Conservation (phyloP, 164 flowering plant genomes). For the Paratinospora sagittata region DNA sequence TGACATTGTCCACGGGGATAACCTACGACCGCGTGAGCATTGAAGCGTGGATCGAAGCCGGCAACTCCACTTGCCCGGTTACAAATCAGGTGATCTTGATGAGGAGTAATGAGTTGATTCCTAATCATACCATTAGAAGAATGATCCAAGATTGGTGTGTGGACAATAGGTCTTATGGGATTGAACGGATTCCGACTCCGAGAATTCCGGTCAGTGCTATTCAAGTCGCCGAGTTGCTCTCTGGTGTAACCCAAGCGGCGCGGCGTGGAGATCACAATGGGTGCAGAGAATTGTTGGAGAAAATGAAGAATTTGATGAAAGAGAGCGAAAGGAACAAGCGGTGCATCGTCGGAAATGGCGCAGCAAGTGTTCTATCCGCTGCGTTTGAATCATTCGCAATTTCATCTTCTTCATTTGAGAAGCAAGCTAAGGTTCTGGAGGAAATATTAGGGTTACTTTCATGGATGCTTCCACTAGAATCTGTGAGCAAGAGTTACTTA, state of each 20-base stretch:
- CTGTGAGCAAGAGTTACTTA: constrained; percentile 27
- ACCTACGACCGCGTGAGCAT: constrained; percentile 78
- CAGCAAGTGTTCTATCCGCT: constrained; percentile 25
- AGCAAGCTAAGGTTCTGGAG: constrained; percentile 28
- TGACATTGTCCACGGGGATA: constrained; percentile 68
- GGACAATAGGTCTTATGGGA: constrained; percentile 42
- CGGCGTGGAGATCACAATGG: constrained; percentile 14
- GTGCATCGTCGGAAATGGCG: constrained; percentile 35
- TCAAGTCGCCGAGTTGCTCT: constrained; percentile 37
- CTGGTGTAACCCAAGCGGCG: constrained; percentile 18
- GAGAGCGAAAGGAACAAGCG: constrained; percentile 60
- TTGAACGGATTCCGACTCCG: constrained; percentile 85
- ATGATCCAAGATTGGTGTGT: constrained; percentile 94
- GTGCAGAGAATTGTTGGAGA: constrained; percentile 37
- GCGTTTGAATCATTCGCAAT: constrained; percentile 38
- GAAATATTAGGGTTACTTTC: constrained; percentile 35
- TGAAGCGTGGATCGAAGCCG: constrained; percentile 73
- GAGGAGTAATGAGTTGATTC: constrained; percentile 42
- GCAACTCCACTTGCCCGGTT: constrained; percentile 59
- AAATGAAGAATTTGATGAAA: constrained; percentile 31
- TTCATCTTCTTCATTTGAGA: constrained; percentile 10
- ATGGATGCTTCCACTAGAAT: constrained; percentile 33
- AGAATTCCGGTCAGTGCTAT: constrained; percentile 39
- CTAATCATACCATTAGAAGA: constrained; percentile 59
- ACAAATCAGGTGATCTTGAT: constrained; percentile 48